Evolutionary conservation across 495 filamentous ascomycete species (phyloP).

Genomic region (Penicillium paxilli): DNA sequence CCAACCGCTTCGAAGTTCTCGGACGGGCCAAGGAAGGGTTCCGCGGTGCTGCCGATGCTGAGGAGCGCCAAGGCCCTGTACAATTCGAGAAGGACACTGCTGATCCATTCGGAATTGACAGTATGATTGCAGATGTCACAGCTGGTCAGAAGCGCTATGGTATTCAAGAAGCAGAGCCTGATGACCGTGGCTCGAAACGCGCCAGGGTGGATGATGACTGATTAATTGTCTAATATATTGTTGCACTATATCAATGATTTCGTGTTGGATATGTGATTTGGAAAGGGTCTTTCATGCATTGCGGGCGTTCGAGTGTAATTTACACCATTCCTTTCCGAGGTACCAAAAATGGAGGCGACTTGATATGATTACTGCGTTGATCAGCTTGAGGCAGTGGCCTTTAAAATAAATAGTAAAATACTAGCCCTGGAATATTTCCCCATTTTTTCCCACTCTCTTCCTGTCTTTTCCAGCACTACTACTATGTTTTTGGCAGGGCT

Average conservation of each 20-base stretch:
- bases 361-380: not conserved
- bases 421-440: no score
- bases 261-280: not conserved
- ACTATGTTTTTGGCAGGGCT: no score
- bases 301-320: constrained; percentile 25
- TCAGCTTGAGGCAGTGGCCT: no score
- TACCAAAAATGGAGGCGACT: not conserved
- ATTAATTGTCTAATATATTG: constrained; percentile 10
- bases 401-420: no score
- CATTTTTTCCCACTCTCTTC: no score
- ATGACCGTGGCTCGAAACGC: constrained; percentile 66
- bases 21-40: constrained; percentile 86
- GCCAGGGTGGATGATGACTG: constrained; percentile 77
- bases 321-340: constrained; percentile 3
- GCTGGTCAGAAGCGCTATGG: constrained; percentile 78
- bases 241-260: constrained; percentile 8
- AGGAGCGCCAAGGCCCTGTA: constrained; percentile 89
- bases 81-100: constrained; percentile 92
- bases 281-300: constrained; percentile 23
- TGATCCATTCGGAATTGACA: constrained; percentile 91
- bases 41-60: constrained; percentile 83
- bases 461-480: not conserved
- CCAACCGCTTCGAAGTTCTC: constrained; percentile 79
- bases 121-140: constrained; percentile 82
- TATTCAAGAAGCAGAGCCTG: constrained; percentile 68